phyloP scores from a whole-genome alignment of 768 basidiomycete genomes.

The Suillus lakei region DNA sequence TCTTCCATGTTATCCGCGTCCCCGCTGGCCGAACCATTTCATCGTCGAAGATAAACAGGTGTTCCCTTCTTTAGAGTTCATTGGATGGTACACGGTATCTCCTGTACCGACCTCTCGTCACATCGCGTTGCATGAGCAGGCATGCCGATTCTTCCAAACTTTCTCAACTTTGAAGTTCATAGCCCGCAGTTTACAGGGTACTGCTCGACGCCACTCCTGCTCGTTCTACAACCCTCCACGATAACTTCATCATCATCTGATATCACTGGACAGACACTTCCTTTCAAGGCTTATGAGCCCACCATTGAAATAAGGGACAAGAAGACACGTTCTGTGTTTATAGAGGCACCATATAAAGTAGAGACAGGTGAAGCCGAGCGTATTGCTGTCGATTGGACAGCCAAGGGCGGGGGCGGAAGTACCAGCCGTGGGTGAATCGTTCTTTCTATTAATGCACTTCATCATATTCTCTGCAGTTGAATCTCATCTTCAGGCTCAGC shows the following conservation, averaged over 20 bases:
- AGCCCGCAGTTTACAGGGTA: constrained; percentile 73
- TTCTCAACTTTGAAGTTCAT: constrained; percentile 10
- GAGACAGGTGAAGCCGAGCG: constrained; percentile 99
- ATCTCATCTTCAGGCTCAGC: constrained; percentile 87
- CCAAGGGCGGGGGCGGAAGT: constrained; percentile 81
- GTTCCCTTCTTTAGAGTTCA: constrained; percentile 95
- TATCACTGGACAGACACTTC: constrained; percentile 75
- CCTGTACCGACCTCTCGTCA: constrained; percentile 74
- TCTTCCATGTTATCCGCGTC: constrained; percentile 16
- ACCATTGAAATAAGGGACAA: constrained; percentile 85
- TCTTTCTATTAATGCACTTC: not conserved
- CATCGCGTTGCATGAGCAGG: constrained; percentile 87
- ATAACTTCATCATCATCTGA: constrained; percentile 49
- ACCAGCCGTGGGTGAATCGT: constrained; percentile 66
- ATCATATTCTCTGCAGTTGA: constrained; percentile 61
- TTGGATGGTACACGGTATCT: constrained; percentile 97
- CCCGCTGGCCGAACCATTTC: constrained; percentile 12
- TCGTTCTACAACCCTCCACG: constrained; percentile 68
- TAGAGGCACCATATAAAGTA: constrained; percentile 85
- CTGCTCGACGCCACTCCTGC: constrained; percentile 88
- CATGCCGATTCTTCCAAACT: constrained; percentile 22
- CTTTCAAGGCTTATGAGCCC: constrained; percentile 93
- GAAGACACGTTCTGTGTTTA: constrained; percentile 76
- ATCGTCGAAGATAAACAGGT: constrained; percentile 86
- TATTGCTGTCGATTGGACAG: constrained; percentile 97